Percentiles rank a stretch among this genome's conserved stretches.
phyloP scores from a whole-genome alignment of 2,329 filamentous ascomycete genomes.

The Sporothrix phasma region DNA sequence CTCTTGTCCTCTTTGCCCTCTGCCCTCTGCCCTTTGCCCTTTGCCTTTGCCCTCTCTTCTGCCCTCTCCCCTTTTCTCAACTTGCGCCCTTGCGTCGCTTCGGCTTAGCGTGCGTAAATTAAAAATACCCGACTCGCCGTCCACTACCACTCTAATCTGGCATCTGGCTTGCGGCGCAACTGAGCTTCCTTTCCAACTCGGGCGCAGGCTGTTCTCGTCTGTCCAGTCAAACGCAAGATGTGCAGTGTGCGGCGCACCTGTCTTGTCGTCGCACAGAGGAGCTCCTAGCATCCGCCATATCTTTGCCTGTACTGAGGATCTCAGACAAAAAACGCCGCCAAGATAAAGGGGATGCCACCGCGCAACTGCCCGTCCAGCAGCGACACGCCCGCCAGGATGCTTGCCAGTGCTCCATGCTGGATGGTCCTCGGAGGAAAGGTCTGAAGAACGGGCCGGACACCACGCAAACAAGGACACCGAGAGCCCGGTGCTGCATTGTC shows the following conservation, averaged over 20 bases:
- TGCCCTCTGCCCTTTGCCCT: not conserved
- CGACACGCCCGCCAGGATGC: not conserved
- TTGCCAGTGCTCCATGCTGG: too few relatives aligned
- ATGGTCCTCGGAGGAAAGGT: not conserved
- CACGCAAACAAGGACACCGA: too few relatives aligned
- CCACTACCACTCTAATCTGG: not conserved
- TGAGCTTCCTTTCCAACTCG: not conserved
- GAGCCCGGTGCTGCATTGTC: not conserved
- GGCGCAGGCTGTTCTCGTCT: not conserved
- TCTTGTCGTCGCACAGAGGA: not conserved
- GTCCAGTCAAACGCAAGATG: too few relatives aligned
- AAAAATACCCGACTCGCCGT: slow-evolving; percentile 8
- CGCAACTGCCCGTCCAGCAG: not conserved
- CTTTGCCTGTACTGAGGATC: not conserved
- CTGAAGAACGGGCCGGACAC: too few relatives aligned
- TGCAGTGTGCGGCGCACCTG: too few relatives aligned
- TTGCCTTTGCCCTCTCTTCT: not conserved
- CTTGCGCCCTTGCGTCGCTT: not conserved
- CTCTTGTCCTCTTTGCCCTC: not conserved
- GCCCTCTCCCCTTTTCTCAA: not conserved
- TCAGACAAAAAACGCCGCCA: not conserved
- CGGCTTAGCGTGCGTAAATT: slow-evolving; percentile 10
- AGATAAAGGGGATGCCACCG: not conserved
- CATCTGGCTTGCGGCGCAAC: not conserved
- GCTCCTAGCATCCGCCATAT: not conserved